A percentile compares a stretch with the other conserved stretches of the same genome.
Conservation (phyloP, 257 asterid species). For the Mitragyna speciosa region DNA sequence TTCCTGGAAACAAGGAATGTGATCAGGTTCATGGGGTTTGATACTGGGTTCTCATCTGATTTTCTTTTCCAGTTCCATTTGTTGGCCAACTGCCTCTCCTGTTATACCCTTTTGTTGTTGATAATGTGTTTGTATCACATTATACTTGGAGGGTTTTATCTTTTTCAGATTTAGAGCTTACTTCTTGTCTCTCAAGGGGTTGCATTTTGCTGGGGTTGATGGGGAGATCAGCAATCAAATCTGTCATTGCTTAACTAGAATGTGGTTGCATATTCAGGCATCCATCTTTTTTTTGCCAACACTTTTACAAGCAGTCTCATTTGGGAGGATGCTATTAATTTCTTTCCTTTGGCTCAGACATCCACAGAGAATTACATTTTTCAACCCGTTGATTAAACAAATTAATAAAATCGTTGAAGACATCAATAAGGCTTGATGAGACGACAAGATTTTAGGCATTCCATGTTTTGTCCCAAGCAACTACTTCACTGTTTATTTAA, state of each 20-base stretch:
- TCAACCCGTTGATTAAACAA: neutral
- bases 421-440: neutral
- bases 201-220: neutral
- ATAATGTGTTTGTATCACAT: neutral
- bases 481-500: neutral
- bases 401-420: neutral
- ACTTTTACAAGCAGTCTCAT: neutral
- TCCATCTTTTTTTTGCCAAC: neutral
- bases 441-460: neutral
- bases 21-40: neutral
- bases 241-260: neutral
- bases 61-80: too few species aligned
- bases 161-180: neutral
- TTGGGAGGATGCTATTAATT: neutral
- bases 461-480: neutral
- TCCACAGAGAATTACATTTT: neutral
- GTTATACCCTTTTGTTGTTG: neutral
- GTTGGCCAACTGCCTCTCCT: neutral
- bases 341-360: neutral
- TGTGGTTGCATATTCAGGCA: neutral
- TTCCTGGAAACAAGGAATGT: slow-evolving; percentile 4
- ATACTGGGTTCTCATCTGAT: too few species aligned
- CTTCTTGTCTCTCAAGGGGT: neutral
- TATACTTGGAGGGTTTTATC: neutral
- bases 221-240: neutral